Conservation (phyloP, 495 filamentous ascomycete species). For the Staphylotrichum longicolle region DNA sequence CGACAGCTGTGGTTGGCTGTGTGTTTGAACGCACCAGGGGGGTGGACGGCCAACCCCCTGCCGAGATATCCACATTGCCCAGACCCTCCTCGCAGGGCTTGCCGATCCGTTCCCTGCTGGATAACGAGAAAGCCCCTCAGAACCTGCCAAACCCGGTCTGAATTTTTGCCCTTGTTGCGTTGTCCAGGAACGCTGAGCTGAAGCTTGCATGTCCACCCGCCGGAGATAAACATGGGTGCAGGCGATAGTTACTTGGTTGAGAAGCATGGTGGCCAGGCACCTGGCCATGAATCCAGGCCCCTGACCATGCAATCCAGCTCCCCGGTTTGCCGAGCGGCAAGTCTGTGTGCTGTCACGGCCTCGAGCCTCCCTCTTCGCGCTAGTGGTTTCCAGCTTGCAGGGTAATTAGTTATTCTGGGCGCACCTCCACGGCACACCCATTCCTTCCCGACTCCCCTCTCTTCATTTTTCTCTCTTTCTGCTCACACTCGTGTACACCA, state of each 20-base stretch:
- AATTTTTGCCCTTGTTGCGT: background rate
- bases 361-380: slow-evolving; percentile 3
- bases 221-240: background rate
- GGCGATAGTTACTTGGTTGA: too few species aligned
- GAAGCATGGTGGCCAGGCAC: too few species aligned
- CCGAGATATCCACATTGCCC: slow-evolving; percentile 1
- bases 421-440: slow-evolving; percentile 5
- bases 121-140: too few species aligned
- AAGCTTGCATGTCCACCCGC: background rate
- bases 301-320: background rate
- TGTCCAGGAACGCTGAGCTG: slow-evolving; percentile 5
- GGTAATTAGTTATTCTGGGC: background rate
- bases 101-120: slow-evolving; percentile 5
- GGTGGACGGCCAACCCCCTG: background rate
- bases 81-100: slow-evolving; percentile 2
- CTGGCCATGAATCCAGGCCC: background rate
- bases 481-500: background rate
- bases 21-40: slow-evolving; percentile 1
- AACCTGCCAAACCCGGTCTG: too few species aligned
- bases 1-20: background rate
- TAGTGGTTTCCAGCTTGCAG: slow-evolving; percentile 6
- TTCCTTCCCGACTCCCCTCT: slow-evolving; percentile 3
- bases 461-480: slow-evolving; percentile 4
- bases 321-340: too few species aligned
- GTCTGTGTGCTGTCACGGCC: slow-evolving; percentile 2